Percentiles rank a stretch among this genome's conserved stretches.
phyloP scores from a whole-genome alignment of 1,284 basidiomycete genomes.

The Ceratorhiza oryzae-sativae region DNA sequence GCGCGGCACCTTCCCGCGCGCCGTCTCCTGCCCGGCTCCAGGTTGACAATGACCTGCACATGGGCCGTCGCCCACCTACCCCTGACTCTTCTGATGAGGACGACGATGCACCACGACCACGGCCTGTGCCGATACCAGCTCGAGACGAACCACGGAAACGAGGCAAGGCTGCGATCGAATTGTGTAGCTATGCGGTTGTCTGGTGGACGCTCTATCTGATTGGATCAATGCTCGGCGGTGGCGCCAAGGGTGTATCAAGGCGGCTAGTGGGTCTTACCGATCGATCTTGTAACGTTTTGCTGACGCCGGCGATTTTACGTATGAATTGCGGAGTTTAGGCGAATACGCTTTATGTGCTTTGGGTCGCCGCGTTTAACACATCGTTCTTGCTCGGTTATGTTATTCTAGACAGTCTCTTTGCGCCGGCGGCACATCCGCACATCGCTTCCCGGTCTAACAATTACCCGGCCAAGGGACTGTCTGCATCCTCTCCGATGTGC shows the following conservation, averaged over 20 bases:
- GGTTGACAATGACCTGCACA: slow-evolving; percentile 24
- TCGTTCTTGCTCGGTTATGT: slow-evolving; percentile 86
- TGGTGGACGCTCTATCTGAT: slow-evolving; percentile 76
- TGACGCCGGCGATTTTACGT: background rate
- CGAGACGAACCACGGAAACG: slow-evolving; percentile 56
- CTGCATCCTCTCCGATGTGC: slow-evolving; percentile 50
- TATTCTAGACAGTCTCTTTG: slow-evolving; percentile 73
- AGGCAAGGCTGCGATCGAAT: slow-evolving; percentile 74
- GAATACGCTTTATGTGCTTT: slow-evolving; percentile 88
- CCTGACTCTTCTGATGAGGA: slow-evolving; percentile 34
- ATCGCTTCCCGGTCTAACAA: slow-evolving; percentile 43
- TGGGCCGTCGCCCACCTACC: slow-evolving; percentile 12
- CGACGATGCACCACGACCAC: background rate
- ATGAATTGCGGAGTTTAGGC: slow-evolving; percentile 58
- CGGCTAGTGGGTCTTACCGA: slow-evolving; percentile 65
- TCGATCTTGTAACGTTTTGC: background rate
- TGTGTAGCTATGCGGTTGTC: slow-evolving; percentile 76
- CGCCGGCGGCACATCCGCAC: slow-evolving; percentile 50
- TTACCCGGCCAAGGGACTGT: slow-evolving; percentile 45
- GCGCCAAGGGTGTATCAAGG: slow-evolving; percentile 64
- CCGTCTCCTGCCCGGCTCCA: slow-evolving; percentile 16
- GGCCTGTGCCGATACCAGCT: background rate
- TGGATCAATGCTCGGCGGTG: slow-evolving; percentile 52
- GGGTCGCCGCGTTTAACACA: slow-evolving; percentile 90
- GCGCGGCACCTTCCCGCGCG: slow-evolving; percentile 15